Conservation (phyloP, 306 rosid species). For the Prunus campanulata region DNA sequence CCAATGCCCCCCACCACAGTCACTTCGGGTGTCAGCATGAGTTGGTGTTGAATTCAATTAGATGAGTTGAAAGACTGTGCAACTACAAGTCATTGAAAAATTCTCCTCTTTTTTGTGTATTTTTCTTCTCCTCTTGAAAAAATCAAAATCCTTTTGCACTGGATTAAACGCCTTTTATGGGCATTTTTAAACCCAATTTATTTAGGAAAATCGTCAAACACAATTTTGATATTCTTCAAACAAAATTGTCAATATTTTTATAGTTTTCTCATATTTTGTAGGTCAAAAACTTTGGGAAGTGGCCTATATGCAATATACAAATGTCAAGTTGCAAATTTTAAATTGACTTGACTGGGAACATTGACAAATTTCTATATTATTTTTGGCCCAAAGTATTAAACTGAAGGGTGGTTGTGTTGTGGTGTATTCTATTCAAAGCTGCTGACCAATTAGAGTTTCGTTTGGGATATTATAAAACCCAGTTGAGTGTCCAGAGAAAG, state of each 20-base stretch:
- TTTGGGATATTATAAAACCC: too few species aligned
- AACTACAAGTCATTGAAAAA: not conserved
- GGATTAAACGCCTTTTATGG: too few species aligned
- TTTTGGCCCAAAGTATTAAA: not conserved
- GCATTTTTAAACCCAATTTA: not conserved
- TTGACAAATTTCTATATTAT: not conserved
- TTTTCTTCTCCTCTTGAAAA: too few species aligned
- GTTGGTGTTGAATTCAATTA: not conserved
- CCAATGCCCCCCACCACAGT: not conserved
- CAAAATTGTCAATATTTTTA: too few species aligned
- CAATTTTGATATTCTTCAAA: not conserved
- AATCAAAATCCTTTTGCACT: too few species aligned
- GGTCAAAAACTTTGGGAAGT: too few species aligned
- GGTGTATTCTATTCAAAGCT: not conserved
- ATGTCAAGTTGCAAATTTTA: not conserved
- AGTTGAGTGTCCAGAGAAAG: too few species aligned
- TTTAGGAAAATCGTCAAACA: not conserved
- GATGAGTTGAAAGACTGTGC: too few species aligned
- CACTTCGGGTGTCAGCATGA: not conserved
- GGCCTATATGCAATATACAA: not conserved
- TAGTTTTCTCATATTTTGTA: not conserved
- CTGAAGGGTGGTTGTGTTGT: not conserved
- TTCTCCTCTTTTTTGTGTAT: not conserved
- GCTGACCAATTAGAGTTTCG: too few species aligned
- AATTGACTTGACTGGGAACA: not conserved